A percentile compares a stretch with the other conserved stretches of the same genome.
Conservation (phyloP, 306 rosid species). For the Amphicarpaea edgeworthii region DNA sequence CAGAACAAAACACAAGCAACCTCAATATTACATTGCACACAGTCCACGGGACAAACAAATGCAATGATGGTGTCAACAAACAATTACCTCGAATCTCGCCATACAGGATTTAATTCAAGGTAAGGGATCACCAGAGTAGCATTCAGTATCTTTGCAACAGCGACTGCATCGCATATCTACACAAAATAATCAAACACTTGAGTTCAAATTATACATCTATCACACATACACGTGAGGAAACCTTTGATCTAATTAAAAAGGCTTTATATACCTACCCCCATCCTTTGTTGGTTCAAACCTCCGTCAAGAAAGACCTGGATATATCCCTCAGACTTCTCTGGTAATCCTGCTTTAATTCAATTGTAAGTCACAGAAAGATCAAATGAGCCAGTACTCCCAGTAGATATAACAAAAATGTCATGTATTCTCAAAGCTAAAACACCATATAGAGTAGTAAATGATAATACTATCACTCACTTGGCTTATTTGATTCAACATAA, state of each 20-base stretch:
- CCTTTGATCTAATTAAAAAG: neutral
- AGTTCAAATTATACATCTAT: constrained; percentile 10
- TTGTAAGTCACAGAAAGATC: constrained; percentile 29
- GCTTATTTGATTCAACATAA: constrained; percentile 59
- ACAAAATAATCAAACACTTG: constrained; percentile 40
- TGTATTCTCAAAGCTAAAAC: constrained; percentile 4
- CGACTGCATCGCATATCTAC: constrained; percentile 99
- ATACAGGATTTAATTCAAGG: constrained; percentile 94
- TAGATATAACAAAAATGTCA: constrained; percentile 28
- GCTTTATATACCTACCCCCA: constrained; percentile 82
- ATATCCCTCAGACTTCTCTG: constrained; percentile 80
- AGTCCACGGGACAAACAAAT: constrained; percentile 38
- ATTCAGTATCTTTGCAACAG: constrained; percentile 91
- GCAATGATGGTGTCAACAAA: constrained; percentile 5
- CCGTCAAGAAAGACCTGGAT: constrained; percentile 98
- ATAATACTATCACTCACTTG: constrained; percentile 61
- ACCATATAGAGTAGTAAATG: constrained; percentile 6
- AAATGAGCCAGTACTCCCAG: constrained; percentile 21
- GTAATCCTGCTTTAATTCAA: constrained; percentile 70
- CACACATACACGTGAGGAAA: constrained; percentile 15
- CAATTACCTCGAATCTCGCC: constrained; percentile 88
- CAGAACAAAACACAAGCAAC: constrained; percentile 43
- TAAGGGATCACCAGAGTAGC: constrained; percentile 95
- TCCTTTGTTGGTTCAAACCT: constrained; percentile 98
- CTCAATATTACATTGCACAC: constrained; percentile 35